Evolutionary conservation across 306 rosid species (phyloP).

Genomic region (Glycine tomentella): DNA sequence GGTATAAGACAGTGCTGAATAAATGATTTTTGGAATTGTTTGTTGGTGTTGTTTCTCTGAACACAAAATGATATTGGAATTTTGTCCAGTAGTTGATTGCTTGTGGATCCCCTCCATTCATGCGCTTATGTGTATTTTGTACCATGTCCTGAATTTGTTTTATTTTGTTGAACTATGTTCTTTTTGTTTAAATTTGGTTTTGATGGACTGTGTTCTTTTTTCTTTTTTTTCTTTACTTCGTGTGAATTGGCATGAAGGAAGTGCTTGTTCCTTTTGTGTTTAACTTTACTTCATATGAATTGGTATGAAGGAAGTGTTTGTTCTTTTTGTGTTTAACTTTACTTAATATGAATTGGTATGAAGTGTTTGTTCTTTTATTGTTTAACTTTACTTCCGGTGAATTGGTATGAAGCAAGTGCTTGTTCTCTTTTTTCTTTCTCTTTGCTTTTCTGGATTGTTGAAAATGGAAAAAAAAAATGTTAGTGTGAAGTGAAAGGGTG

Average conservation of each 20-base stretch:
- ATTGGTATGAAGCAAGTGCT: conserved; percentile 4
- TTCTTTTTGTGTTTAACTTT: no score
- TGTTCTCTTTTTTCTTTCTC: no score
- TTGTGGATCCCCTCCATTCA: conserved; percentile 7
- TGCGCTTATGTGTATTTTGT: no score
- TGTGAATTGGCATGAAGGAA: no score
- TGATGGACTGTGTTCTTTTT: background rate
- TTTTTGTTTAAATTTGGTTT: background rate
- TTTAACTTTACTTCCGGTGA: conserved; percentile 15
- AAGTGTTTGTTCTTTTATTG: background rate
- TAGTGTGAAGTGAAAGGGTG: background rate
- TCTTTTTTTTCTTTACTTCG: no score
- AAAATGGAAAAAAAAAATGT: background rate
- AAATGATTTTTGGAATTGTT: background rate
- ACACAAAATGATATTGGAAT: background rate
- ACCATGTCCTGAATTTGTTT: background rate
- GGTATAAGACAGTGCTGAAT: background rate
- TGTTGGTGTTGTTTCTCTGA: conserved; percentile 27
- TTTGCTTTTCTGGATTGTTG: conserved; percentile 4
- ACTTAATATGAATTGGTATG: no score
- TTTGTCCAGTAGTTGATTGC: conserved; percentile 38
- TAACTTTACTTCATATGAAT: background rate
- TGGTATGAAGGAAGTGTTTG: no score
- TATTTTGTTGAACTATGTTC: background rate
- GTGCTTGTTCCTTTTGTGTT: background rate